Evolutionary conservation across 2,329 filamentous ascomycete species (phyloP).

Genomic region (Lecanicillium sp.): DNA sequence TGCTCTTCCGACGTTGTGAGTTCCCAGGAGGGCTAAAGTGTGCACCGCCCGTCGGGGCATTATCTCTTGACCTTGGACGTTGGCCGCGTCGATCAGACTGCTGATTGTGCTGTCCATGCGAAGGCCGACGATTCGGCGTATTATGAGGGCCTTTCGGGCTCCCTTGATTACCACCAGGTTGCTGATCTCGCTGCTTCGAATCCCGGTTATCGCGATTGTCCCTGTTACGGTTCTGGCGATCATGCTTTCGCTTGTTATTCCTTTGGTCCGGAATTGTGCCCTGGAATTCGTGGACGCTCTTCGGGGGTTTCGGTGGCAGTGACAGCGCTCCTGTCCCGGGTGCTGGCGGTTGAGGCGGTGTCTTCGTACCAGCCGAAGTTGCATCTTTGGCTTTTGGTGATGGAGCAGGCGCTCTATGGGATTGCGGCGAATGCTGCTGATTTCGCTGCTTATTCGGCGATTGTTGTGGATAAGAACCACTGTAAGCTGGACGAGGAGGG

Average conservation of each 20-base stretch:
- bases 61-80: not conserved
- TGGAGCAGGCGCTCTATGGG: constrained; percentile 2
- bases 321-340: not conserved
- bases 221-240: constrained; percentile 4
- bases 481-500: constrained; percentile 5
- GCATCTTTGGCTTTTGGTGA: constrained; percentile 2
- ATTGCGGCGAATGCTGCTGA: not conserved
- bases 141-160: not conserved
- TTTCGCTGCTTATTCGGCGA: not conserved
- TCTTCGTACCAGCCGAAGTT: not conserved
- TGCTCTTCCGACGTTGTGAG: not conserved
- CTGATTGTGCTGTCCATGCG: not conserved
- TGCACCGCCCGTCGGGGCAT: not conserved
- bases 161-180: constrained; percentile 5
- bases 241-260: constrained; percentile 6
- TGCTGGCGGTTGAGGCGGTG: constrained; percentile 1
- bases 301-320: constrained; percentile 8
- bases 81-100: constrained; percentile 1
- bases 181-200: constrained; percentile 3
- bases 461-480: constrained; percentile 5
- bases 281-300: constrained; percentile 7
- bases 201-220: constrained; percentile 1
- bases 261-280: constrained; percentile 5
- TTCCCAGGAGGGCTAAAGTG: not conserved
- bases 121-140: not conserved